Base-by-base conservation (phyloP, 164 flowering plant species). In the Vitis cinerea region DNA sequence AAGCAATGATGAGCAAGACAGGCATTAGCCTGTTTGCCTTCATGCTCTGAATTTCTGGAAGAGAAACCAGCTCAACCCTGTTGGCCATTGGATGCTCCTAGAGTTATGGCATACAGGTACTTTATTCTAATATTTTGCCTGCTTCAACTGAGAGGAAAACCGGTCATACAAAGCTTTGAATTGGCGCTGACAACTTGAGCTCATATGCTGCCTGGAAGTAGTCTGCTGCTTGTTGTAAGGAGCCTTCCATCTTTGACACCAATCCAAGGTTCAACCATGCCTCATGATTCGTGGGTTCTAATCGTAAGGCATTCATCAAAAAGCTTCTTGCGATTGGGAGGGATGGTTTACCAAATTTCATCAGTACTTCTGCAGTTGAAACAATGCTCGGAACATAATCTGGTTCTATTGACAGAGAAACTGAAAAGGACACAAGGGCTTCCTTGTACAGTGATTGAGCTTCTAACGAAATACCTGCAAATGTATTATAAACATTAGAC, bases 121-220 rank as follows among this genome's bases (percentile, higher is more conserved):
- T 37, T 37, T 6, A 37, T 37, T 37, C 44, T 37, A 37, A 37
- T 37, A 3, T 4, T 6, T 37, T 3, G 44, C 44, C 0, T 37
- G 44, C 44, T 37, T 37, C 44, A 37, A 2, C 27, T 37, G 44
- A 6, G 44, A 37, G 7, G 10, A 63, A 59, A 66, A 52, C 64
- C n/a, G 31, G 44, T 79, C 78, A 85, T 19, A 65, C 63, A 69
- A 88, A 88, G 75, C 84, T 78, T 71, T 84, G 86, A 70, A 89
- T 83, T 23, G 98, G 98, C 67, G 94, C 86, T 31, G 98, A 83
- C 57, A 77, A 77, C 75, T 88, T 67, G 37, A 96, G 89, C 75
- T 96, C 98, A 74, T 83, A 82, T 17, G 99, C 94, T 67, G 97
- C 98, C 74, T 91, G 99, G 72, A 93, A 96, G 76, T 73, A 89